Conservation (phyloP, 495 filamentous ascomycete species). For the Penicillium parvum region DNA sequence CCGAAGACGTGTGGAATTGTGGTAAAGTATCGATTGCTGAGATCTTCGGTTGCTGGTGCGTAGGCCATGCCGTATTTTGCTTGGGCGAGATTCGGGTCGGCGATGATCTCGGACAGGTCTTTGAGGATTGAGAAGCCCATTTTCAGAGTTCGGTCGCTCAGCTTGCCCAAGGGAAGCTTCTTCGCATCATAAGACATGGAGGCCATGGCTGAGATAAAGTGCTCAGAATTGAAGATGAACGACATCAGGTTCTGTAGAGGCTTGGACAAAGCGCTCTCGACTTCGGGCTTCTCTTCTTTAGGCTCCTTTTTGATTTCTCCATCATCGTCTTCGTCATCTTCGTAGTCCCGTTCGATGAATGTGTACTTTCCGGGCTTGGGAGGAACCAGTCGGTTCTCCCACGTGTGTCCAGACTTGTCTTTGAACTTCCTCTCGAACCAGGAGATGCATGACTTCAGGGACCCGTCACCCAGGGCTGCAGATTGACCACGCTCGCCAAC, state of each 20-base stretch:
- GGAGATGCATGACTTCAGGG: conserved; percentile 41
- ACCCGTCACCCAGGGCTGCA: conserved; percentile 38
- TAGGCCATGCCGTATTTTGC: conserved; percentile 41
- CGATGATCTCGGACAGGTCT: conserved; percentile 61
- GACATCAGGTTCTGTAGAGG: conserved; percentile 63
- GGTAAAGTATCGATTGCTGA: conserved; percentile 75
- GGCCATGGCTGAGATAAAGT: conserved; percentile 60
- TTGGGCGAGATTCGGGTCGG: conserved; percentile 42
- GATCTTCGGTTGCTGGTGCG: conserved; percentile 43
- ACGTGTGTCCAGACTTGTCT: conserved; percentile 66
- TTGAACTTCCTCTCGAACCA: conserved; percentile 73
- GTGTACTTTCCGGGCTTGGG: conserved; percentile 68
- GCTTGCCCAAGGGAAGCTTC: conserved; percentile 78
- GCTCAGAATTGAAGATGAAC: conserved; percentile 76
- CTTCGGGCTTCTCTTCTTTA: conserved; percentile 21
- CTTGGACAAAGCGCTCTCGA: conserved; percentile 51
- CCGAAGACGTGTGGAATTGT: conserved; percentile 81
- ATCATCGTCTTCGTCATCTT: conserved; percentile 62
- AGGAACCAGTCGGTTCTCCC: conserved; percentile 55
- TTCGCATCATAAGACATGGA: conserved; percentile 69
- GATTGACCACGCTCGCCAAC: conserved; percentile 69
- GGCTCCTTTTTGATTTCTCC: conserved; percentile 38
- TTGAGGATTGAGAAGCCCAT: conserved; percentile 70
- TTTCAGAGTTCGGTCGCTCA: conserved; percentile 69
- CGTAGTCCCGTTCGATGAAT: conserved; percentile 68